A percentile compares a stretch with the other conserved stretches of the same genome.
Conservation (phyloP, 495 filamentous ascomycete species). For the Penicillium macrosclerotiorum region DNA sequence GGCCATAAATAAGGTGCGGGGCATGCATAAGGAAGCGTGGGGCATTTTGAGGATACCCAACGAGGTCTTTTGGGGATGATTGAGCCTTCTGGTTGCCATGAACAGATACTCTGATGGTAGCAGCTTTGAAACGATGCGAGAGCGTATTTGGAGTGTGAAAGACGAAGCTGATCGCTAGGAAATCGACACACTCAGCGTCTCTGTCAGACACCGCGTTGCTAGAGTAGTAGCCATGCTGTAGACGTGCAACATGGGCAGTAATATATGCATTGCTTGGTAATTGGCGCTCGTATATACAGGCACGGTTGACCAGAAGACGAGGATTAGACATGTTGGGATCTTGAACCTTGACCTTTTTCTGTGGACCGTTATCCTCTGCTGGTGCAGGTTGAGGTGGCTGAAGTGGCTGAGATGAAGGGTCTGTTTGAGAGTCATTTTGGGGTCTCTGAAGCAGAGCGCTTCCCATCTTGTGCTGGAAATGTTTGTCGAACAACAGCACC, state of each 20-base stretch:
- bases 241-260: conserved; percentile 48
- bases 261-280: conserved; percentile 51
- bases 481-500: conserved; percentile 6
- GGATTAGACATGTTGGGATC: conserved; percentile 44
- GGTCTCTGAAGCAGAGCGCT: too few species aligned
- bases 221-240: conserved; percentile 52
- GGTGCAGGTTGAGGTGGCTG: conserved; percentile 3
- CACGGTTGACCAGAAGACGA: conserved; percentile 43
- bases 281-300: conserved; percentile 50
- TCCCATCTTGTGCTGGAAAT: conserved; percentile 11
- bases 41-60: conserved; percentile 17
- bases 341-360: conserved; percentile 2
- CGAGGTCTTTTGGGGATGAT: neutral
- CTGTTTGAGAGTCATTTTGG: too few species aligned
- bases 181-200: conserved; percentile 46
- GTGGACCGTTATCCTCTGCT: neutral
- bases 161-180: conserved; percentile 50
- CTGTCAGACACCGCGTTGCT: conserved; percentile 39
- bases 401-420: too few species aligned
- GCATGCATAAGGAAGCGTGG: conserved; percentile 52
- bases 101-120: conserved; percentile 41
- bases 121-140: conserved; percentile 47
- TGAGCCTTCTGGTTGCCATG: conserved; percentile 15
- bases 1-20: conserved; percentile 51
- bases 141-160: conserved; percentile 45